These are phyloP conservation scores for Alternaria sp. DNA, from an alignment of 2,329 filamentous ascomycete genomes.

Conservation along the genomic window DNA sequence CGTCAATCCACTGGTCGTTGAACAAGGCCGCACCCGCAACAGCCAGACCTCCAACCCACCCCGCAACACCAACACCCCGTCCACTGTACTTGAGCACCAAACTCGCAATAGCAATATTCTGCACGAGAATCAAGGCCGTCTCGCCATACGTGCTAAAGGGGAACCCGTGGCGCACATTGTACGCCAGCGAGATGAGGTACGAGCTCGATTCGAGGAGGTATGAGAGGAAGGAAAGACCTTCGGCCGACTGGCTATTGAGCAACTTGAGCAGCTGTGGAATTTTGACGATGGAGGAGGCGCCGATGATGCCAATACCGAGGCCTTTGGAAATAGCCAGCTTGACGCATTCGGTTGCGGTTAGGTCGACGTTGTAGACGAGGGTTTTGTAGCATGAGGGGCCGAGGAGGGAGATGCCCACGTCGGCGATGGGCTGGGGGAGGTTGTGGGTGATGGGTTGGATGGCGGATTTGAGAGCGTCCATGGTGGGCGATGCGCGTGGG, in stretches of 20 bases:
- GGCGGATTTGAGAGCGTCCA: constrained; percentile 57
- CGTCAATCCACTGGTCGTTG: constrained; percentile 69
- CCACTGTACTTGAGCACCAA: constrained; percentile 87
- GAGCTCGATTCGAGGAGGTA: constrained; percentile 91
- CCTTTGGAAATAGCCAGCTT: constrained; percentile 92
- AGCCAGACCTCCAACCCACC: constrained; percentile 81
- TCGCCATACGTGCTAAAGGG: constrained; percentile 98
- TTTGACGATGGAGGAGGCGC: constrained; percentile 90
- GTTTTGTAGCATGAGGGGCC: constrained; percentile 85
- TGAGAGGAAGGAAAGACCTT: constrained; percentile 86
- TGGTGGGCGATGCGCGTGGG: constrained; percentile 30
- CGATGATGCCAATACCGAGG: constrained; percentile 92
- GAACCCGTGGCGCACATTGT: constrained; percentile 90
- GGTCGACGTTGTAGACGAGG: constrained; percentile 85
- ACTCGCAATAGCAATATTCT: constrained; percentile 90
- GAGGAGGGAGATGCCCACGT: constrained; percentile 65
- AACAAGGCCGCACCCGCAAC: constrained; percentile 76
- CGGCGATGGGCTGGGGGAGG: constrained; percentile 51
- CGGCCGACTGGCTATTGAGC: constrained; percentile 78
- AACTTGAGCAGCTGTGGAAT: constrained; percentile 97
- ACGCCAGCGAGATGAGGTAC: constrained; percentile 89
- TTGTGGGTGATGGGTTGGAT: constrained; percentile 58
- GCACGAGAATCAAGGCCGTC: constrained; percentile 87
- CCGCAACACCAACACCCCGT: constrained; percentile 71
- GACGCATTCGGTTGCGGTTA: constrained; percentile 78